Conservation (phyloP, 2,329 filamentous ascomycete genomes). For the Alternaria sp. region DNA sequence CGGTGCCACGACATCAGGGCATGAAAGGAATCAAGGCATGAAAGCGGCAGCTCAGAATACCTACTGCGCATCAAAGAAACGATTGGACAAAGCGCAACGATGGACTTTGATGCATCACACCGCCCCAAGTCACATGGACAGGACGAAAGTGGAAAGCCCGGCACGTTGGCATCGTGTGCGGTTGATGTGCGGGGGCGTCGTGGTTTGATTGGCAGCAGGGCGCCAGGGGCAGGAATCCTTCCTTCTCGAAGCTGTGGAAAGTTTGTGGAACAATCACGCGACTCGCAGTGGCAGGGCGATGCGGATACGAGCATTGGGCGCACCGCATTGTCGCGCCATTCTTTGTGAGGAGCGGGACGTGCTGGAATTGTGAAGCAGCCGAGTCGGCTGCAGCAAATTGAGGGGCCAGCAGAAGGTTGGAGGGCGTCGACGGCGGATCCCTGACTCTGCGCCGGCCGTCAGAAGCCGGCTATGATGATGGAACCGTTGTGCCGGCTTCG, state of each 20-base stretch:
- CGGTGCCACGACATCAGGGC: conserved; percentile 4
- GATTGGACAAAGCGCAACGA: conserved; percentile 24
- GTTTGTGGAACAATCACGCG: conserved; percentile 31
- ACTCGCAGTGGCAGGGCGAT: conserved; percentile 20
- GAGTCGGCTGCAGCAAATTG: conserved; percentile 12
- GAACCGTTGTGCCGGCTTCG: conserved; percentile 35
- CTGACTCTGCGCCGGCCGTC: conserved; percentile 29
- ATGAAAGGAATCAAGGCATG: conserved; percentile 10
- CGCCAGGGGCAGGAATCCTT: conserved; percentile 32
- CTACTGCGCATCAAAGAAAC: conserved; percentile 9
- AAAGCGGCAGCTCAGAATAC: neutral
- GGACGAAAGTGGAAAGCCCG: conserved; percentile 10
- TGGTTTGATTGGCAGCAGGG: conserved; percentile 32
- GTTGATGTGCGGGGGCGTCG: conserved; percentile 27
- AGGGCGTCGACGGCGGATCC: conserved; percentile 16
- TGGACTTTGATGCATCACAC: conserved; percentile 33
- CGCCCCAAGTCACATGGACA: conserved; percentile 44
- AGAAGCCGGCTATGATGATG: conserved; percentile 29
- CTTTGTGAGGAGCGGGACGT: neutral
- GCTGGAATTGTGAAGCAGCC: conserved; percentile 11
- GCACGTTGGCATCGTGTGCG: conserved; percentile 8
- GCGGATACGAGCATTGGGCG: conserved; percentile 8
- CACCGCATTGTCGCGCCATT: conserved; percentile 9
- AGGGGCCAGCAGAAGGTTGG: conserved; percentile 2
- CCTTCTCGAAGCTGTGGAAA: conserved; percentile 39